Evolutionary conservation across 352 stramenopile species (phyloP), one percentile per base, ranked within the genome.

Genomic region (Pythium folliculosum): DNA sequence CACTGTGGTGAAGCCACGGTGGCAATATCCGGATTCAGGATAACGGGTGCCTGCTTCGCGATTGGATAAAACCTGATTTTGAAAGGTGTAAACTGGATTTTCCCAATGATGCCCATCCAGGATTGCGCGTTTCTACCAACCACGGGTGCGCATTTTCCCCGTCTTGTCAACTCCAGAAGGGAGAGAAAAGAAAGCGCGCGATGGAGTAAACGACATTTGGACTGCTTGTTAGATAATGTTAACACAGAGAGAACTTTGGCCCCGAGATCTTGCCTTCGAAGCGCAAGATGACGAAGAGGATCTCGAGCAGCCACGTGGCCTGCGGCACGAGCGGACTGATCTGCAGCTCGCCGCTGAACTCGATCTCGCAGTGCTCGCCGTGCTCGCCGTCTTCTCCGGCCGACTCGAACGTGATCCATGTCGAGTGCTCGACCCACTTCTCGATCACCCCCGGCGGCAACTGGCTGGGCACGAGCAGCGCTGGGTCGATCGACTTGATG

Each of bases 311-410:
- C 67, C 67, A 73, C 38, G 32, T 43, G 22, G 48, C 35, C 13
- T 61, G 44, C 7, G 49, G 23, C 9, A 65, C 30, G 21, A 73
- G 21, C 14, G 67, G 54, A 23, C 27, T 69, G 45, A 60, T 53
- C 27, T 66, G 53, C 0, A 69, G 59, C n/a, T 73, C 67, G 21
- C 67, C 67, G n/a, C 59, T 62, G 37, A 72, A 72, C 16, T 60
- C 43, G 25, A 72, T 30, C 22, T 35, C 37, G 49, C 67, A 73
- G 47, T 65, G 43, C 43, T 72, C 38, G 27, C 27, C 17, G 47
- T 65, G 43, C 43, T 72, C 38, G 27, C 27, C 17, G 14, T 58
- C 22, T 3, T 65, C 59, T 9, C 60, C 66, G 1, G 27, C 38
- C 6, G 9, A 27, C 14, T 65, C 53, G 32, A 73, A 73, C 27